Conservation (phyloP, 345 rosid genomes). For the Eucalyptus albens region DNA sequence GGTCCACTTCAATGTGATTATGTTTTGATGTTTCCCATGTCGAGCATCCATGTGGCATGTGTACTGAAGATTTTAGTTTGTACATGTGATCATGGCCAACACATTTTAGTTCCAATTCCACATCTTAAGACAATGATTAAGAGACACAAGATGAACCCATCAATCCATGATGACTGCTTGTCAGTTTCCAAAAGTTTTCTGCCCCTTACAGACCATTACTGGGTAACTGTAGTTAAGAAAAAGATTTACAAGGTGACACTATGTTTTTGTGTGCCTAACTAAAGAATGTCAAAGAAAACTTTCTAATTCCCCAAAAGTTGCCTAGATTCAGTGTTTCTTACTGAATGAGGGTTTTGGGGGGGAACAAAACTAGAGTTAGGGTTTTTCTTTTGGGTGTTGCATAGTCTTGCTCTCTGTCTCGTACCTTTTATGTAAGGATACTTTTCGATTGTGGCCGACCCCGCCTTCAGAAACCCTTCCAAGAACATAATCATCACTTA, state of each 20-base stretch:
- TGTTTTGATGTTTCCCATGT: constrained; percentile 24
- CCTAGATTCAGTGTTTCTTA: neutral
- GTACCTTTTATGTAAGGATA: neutral
- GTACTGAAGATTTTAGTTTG: neutral
- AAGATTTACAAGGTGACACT: neutral
- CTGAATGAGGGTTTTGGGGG: neutral
- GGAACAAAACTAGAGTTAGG: neutral
- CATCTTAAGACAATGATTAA: neutral
- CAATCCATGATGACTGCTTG: neutral
- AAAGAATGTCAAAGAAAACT: neutral
- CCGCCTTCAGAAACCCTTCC: neutral
- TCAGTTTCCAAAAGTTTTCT: neutral
- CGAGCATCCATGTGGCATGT: neutral
- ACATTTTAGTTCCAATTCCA: constrained; percentile 1
- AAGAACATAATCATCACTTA: neutral
- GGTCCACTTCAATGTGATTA: constrained; percentile 16
- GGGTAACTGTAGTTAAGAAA: neutral
- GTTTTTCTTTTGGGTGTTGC: neutral
- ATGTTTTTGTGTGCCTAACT: neutral
- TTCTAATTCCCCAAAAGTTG: neutral
- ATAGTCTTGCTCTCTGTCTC: neutral
- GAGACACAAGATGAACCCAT: neutral
- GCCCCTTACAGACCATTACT: neutral
- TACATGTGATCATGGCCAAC: constrained; percentile 17
- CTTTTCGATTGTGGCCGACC: neutral